Base-by-base conservation (phyloP, 352 stramenopile species). In the Phytophthora tentaculata region DNA sequence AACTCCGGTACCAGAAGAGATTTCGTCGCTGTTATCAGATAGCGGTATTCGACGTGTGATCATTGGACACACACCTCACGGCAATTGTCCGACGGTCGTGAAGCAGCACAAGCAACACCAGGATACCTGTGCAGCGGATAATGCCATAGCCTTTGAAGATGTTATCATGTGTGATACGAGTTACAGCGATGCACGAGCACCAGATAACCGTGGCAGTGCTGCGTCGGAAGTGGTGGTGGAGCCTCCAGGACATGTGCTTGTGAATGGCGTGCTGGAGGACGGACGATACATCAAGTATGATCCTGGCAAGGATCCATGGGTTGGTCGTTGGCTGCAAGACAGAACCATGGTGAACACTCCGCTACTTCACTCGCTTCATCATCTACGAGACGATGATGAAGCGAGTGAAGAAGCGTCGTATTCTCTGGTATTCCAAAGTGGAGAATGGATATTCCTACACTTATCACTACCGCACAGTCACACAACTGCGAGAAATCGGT, bases 101-200 rank as follows among this genome's bases (percentile, higher is more conserved):
- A 89, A 83, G 45, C 87, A 95, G 57, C 48, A 44, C 6, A 20
- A 67, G 13, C 37, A 69, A n/a, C 49, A n/a, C n/a, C n/a, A 43
- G 12, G 59, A 43, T 32, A 71, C 32, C 13, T 67, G 64, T 50
- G 49, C 45, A 35, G 39, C 32, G 64, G 64, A 49, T 37, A 37
- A 45, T 32, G 56, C 53, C 37, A 65, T 68, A 22, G 65, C 44
- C 35, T 90, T 97, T 39, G 58, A 84, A 62, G 83, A 96, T 76
- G 84, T 98, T 9, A 81, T 98, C 60, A 97, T 96, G 69, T 96
- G 89, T 32, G 94, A 98, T 73, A 98, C 92, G 20, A 98, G 92
- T 49, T 98, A 97, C 67, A 96, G 92, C 44, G 88, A 98, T 66
- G 79, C 84, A 43, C 71, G 48, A 24, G 69, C 74, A 17, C 43